These are phyloP conservation scores for Drechslerella coelobrocha DNA, from an alignment of 2,329 filamentous ascomycete genomes.

Conservation along the genomic window DNA sequence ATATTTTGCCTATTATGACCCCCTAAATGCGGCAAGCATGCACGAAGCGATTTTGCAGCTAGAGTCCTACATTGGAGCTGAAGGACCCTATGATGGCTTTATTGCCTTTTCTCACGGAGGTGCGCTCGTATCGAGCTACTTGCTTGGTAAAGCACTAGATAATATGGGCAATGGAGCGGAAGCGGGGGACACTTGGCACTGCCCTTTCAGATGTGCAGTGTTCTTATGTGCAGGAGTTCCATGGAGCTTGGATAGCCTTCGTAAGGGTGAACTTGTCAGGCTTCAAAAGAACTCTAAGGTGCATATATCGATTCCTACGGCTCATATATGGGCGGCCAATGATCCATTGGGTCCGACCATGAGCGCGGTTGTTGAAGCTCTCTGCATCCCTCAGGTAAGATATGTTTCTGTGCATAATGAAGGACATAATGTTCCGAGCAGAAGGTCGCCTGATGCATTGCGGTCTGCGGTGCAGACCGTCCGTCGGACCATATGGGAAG, in stretches of 20 bases:
- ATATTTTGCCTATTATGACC: slow-evolving; percentile 35
- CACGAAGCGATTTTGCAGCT: slow-evolving; percentile 11
- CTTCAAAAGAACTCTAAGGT: slow-evolving; percentile 3
- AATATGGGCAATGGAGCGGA: background rate
- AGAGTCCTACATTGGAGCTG: slow-evolving; percentile 20
- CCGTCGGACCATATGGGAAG: slow-evolving; percentile 35
- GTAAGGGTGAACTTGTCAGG: background rate
- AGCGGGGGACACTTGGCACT: background rate
- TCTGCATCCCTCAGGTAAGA: slow-evolving; percentile 10
- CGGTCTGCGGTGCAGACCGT: slow-evolving; percentile 6
- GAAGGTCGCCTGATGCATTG: slow-evolving; percentile 16
- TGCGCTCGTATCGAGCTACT: slow-evolving; percentile 11
- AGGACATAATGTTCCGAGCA: slow-evolving; percentile 17
- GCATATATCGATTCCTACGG: slow-evolving; percentile 26
- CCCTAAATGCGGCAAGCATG: slow-evolving; percentile 13
- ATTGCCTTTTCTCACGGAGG: slow-evolving; percentile 26
- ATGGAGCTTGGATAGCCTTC: background rate
- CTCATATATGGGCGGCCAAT: slow-evolving; percentile 20
- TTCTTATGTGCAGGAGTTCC: slow-evolving; percentile 12
- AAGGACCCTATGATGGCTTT: slow-evolving; percentile 29
- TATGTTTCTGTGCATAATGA: slow-evolving; percentile 18
- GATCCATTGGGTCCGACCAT: slow-evolving; percentile 3
- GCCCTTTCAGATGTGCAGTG: slow-evolving; percentile 13
- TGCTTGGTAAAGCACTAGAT: background rate
- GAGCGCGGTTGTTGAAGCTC: background rate